Percentiles rank a stretch among this genome's conserved stretches.
These are phyloP conservation scores for Fusarium compactum DNA, from an alignment of 2,329 filamentous ascomycete species.

Conservation along the genomic window DNA sequence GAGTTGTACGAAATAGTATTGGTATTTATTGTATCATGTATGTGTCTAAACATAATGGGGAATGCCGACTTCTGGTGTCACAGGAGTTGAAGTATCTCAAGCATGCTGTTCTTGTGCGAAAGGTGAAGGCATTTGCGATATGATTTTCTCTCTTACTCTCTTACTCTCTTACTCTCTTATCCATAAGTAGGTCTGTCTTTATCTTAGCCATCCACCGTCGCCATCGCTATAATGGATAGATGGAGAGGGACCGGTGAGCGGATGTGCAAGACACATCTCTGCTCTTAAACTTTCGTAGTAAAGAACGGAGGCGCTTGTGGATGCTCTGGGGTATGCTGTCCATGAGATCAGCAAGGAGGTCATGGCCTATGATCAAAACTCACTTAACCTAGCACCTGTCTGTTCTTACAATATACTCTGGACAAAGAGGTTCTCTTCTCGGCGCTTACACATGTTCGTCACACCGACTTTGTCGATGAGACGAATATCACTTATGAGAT, in stretches of 20 bases:
- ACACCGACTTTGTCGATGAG: conserved; percentile 7
- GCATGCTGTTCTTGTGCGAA: neutral
- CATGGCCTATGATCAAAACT: neutral
- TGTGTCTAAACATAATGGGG: conserved; percentile 14
- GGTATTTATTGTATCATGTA: conserved; percentile 29
- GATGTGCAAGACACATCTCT: neutral
- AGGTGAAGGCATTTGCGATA: neutral
- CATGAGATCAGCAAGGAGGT: neutral
- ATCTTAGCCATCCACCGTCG: neutral
- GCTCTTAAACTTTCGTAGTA: neutral
- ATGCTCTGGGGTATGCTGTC: neutral
- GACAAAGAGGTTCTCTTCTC: neutral
- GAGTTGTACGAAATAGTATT: conserved; percentile 27
- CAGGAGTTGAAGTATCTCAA: neutral
- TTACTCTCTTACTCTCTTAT: neutral
- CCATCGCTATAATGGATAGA: neutral
- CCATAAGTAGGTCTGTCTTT: too few species aligned
- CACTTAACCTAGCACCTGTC: neutral
- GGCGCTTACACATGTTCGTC: conserved; percentile 2
- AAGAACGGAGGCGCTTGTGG: neutral
- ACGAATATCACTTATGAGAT: neutral
- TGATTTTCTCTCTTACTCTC: neutral
- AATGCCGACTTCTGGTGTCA: neutral
- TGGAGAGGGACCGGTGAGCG: neutral
- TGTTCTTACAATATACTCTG: neutral